Conservation (phyloP, 352 stramenopile species). For the Phytophthora sp. region DNA sequence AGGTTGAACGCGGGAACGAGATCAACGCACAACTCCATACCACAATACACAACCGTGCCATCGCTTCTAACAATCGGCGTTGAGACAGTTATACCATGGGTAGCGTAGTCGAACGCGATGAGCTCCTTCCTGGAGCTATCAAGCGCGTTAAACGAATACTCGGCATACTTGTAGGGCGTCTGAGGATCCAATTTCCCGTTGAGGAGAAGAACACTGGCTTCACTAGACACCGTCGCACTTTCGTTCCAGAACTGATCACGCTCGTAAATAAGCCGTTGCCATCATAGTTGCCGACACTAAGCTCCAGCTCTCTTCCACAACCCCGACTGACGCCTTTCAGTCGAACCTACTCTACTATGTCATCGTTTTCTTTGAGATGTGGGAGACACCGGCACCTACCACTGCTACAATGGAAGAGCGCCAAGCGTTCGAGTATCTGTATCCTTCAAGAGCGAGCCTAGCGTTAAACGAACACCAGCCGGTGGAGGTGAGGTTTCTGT, state of each 20-base stretch:
- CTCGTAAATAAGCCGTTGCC: background rate
- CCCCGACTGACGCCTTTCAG: constrained; percentile 10
- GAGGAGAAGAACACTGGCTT: background rate
- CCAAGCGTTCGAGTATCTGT: background rate
- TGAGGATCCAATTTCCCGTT: background rate
- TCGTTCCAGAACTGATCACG: background rate
- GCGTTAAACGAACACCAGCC: background rate
- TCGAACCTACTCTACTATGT: constrained; percentile 50
- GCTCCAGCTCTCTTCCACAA: too few relatives aligned
- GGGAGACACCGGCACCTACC: constrained; percentile 29
- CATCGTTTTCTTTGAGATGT: constrained; percentile 51
- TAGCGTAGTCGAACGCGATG: background rate
- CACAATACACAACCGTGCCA: too few relatives aligned
- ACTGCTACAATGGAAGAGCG: background rate
- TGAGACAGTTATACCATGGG: background rate
- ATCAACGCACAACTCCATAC: background rate
- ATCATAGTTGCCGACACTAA: background rate
- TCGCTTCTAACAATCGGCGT: too few relatives aligned
- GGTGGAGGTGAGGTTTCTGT: background rate
- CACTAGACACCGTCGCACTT: background rate
- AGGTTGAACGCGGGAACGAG: background rate
- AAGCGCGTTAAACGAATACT: background rate
- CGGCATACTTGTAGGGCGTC: background rate
- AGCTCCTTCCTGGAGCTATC: background rate
- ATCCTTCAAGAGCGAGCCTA: background rate